Base-by-base conservation (phyloP, 768 basidiomycete genomes). In the Amanita subjunquillea region DNA sequence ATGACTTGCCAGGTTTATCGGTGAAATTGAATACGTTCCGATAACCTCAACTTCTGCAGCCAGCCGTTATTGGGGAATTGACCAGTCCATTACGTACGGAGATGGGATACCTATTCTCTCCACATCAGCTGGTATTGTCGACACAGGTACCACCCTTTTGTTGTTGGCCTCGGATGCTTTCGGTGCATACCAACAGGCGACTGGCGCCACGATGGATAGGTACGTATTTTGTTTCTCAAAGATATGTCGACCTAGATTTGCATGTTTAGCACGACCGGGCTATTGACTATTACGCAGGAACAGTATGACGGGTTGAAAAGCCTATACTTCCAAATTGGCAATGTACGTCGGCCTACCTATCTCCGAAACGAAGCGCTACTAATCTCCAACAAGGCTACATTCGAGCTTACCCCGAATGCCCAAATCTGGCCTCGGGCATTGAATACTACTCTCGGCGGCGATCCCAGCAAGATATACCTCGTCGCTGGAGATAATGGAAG, bases 351-450 rank as follows among this genome's bases (percentile, higher is more conserved):
- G 23, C 54, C 43, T 41, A n/a, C 44, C 34, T 37, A 15, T 45
- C 37, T 39, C 23, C 4, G 9, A 32, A 3, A 32, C 25, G 3
- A 3, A 23, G 9, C 17, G 7, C 17, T 29, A 20, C 42, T 52
- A 22, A 44, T 3, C 1, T 6, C 34, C 23, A 20, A 30, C 48
- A 23, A 77, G 72, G 64, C 68, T 25, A 72, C 70, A 6, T 79
- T 71, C 55, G 76, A 78, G 59, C 60, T 84, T 50, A 79, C 76
- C 1, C 58, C 75, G 4, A 79, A 82, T 54, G 81, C 80, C 0
- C 82, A 85, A 67, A 78, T 81, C 54, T 84, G 82, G 80, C 82
- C 81, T 1, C 75, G 78, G 32, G 58, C 67, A 1, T 65, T 76
- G 56, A 83, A 85, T 64, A 62, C 63, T 6, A 60, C 60, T 22